Conservation (phyloP, 139 green algal genomes). For the Closterium sp. region DNA sequence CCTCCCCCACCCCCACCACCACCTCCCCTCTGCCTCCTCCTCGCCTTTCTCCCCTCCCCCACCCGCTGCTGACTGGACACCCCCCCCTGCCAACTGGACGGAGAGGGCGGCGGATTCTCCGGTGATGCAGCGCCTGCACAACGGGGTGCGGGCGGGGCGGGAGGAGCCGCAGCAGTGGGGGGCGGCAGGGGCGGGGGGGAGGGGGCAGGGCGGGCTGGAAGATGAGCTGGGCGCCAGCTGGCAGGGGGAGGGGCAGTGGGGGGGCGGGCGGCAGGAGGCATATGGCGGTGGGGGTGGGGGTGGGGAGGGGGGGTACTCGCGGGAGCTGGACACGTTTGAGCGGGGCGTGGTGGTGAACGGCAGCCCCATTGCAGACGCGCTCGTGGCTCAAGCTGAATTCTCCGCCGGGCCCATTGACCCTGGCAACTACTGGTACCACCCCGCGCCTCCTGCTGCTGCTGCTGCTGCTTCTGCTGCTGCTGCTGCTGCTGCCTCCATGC, state of each 20-base stretch:
- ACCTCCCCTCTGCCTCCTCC: background rate
- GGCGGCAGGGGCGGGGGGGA: no score
- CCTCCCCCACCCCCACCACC: background rate
- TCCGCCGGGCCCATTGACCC: conserved; percentile 14
- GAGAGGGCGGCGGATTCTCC: background rate
- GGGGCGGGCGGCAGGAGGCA: background rate
- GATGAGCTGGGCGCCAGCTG: background rate
- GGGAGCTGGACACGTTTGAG: background rate
- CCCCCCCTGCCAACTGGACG: background rate
- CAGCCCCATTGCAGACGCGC: background rate
- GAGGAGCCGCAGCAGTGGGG: no score
- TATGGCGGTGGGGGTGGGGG: background rate
- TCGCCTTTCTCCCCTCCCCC: background rate
- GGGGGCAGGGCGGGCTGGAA: background rate
- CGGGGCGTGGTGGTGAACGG: conserved; percentile 9
- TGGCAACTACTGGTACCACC: conserved; percentile 21
- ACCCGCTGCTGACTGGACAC: background rate
- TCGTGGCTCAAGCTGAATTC: conserved; percentile 7
- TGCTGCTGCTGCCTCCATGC: no score
- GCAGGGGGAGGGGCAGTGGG: background rate
- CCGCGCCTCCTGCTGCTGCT: background rate
- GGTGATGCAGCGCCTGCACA: background rate
- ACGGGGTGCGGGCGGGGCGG: background rate
- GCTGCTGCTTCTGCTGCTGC: no score
- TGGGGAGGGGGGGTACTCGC: background rate